Conservation (phyloP, 257 asterid species). For the Fraxinus cuspidata region DNA sequence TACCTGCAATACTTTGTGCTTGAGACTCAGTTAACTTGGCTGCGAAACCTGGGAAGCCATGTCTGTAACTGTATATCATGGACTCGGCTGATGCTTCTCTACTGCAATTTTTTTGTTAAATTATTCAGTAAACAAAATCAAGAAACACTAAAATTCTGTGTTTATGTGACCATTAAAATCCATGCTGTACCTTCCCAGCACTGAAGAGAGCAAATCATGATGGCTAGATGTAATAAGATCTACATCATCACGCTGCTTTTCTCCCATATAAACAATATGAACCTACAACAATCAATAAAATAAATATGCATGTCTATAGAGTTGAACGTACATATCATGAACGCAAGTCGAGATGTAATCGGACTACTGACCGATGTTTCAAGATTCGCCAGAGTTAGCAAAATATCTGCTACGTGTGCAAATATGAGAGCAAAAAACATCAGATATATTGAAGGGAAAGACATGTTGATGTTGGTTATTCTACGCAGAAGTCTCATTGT, state of each 20-base stretch:
- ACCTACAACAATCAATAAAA: slow-evolving; percentile 16
- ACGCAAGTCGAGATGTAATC: not conserved
- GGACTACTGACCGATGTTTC: not conserved
- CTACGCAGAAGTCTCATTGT: not conserved
- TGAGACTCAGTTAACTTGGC: slow-evolving; percentile 42
- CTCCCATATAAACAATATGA: slow-evolving; percentile 45
- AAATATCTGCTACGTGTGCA: not conserved
- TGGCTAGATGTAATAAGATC: slow-evolving; percentile 34
- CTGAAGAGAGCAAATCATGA: slow-evolving; percentile 40
- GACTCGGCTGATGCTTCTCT: slow-evolving; percentile 35
- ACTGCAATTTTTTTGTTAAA: slow-evolving; percentile 18
- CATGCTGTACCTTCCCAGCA: slow-evolving; percentile 37
- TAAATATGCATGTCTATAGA: not conserved
- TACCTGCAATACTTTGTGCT: slow-evolving; percentile 38
- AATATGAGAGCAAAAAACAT: not conserved
- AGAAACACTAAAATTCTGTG: not conserved
- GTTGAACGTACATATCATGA: too few species aligned
- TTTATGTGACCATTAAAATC: not conserved
- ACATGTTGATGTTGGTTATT: not conserved
- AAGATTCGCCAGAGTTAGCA: not conserved
- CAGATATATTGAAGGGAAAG: not conserved
- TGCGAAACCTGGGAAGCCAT: slow-evolving; percentile 53
- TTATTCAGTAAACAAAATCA: not conserved
- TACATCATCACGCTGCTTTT: slow-evolving; percentile 30
- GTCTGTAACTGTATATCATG: slow-evolving; percentile 41